Base-by-base conservation (phyloP, 2,329 filamentous ascomycete species). In the Huntiella moniliformis region DNA sequence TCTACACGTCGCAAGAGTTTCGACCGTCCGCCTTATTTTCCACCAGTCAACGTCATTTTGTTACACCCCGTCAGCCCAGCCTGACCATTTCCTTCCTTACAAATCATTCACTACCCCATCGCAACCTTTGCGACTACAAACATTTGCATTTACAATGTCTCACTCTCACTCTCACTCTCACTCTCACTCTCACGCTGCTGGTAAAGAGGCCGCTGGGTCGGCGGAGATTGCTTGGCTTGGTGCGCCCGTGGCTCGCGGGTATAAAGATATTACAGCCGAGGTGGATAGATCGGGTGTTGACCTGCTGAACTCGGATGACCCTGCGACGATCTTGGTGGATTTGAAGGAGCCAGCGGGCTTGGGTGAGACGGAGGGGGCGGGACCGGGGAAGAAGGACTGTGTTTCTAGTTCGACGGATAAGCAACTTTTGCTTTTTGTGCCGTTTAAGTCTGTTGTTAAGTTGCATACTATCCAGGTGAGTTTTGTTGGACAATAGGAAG, bases 401-500 rank as follows among this genome's bases (percentile, higher is more conserved):
- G 78, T 96, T 16, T 84, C 95, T 67, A 95, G 85, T 61, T 88
- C 95, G 58, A 92, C 88, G 33, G 91, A 98, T 58, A 87, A 96
- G 64, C 91, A 98, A 67, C 67, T 98, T 51, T 82, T 96, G 72
- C 71, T 98, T 40, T 96, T 79, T 62, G 70, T 92, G 48, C 88
- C 91, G 1, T 94, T 98, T 64, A 80, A 87, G 60, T 76, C 80
- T 31, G 83, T 77, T 41, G 60, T 94, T 53, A 98, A 96, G 67
- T 71, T 96, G 44, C 88, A 95, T 63, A 87, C 85, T 8, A 64
- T 80, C 31, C 76, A 79, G 66, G 74, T 74, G 63, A 48, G 63
- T 52, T 52, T 5, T 8, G 15, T 11, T 13, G 3, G 13, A 17
- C 7, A 5, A 4, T 16, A 28, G 4, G 17, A 16, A 41, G 8